Percentiles rank a stretch among this genome's conserved stretches.
Conservation (phyloP, 2,329 filamentous ascomycete species). For the Amesomyces nigricolor region DNA sequence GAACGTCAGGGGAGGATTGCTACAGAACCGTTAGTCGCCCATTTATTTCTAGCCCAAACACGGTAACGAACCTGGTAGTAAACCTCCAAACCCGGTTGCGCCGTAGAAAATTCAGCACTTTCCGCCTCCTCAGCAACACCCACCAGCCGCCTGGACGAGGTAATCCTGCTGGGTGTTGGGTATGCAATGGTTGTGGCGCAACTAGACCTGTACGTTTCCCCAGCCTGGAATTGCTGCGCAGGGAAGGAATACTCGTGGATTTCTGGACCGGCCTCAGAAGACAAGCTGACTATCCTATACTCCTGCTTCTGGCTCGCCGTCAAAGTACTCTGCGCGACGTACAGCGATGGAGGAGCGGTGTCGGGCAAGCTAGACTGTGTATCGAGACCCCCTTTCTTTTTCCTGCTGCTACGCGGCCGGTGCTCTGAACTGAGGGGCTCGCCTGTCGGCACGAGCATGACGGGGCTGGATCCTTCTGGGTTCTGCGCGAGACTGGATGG, state of each 20-base stretch:
- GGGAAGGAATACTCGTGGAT: slow-evolving; percentile 14
- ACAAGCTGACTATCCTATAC: slow-evolving; percentile 30
- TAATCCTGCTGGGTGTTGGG: slow-evolving; percentile 32
- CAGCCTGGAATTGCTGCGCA: background rate
- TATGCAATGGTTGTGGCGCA: slow-evolving; percentile 33
- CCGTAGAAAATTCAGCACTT: background rate
- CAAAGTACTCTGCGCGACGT: slow-evolving; percentile 32
- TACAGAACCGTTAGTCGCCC: background rate
- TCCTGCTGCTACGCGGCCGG: slow-evolving; percentile 5
- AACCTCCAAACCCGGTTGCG: background rate
- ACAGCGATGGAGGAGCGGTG: slow-evolving; percentile 17
- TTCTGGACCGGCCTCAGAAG: slow-evolving; percentile 20
- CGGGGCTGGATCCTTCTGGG: slow-evolving; percentile 12
- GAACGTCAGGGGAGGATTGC: slow-evolving; percentile 29
- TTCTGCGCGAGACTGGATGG: slow-evolving; percentile 2
- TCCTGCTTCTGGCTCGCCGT: slow-evolving; percentile 36
- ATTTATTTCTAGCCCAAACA: background rate
- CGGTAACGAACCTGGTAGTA: slow-evolving; percentile 2
- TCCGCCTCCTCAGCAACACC: background rate
- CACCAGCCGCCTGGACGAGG: slow-evolving; percentile 18
- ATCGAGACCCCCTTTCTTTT: background rate
- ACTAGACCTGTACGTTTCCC: slow-evolving; percentile 27
- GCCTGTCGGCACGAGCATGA: slow-evolving; percentile 14
- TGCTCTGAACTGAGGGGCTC: background rate
- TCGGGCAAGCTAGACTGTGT: slow-evolving; percentile 11